Evolutionary conservation across 2,329 filamentous ascomycete species (phyloP).

Genomic region (Helminthosporium solani): DNA sequence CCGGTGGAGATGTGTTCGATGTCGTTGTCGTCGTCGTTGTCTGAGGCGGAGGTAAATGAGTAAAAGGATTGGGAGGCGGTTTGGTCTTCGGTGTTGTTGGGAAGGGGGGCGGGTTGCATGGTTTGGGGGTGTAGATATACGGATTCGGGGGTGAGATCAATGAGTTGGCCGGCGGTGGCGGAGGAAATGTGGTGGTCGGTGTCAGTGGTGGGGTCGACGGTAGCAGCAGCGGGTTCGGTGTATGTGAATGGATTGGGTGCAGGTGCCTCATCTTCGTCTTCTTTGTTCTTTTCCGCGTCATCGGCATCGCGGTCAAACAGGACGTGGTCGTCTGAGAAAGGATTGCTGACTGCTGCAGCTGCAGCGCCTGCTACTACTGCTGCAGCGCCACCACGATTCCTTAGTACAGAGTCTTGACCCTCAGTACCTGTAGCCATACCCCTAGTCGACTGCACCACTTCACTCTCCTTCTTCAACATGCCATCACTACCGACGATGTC

Average conservation of each 20-base stretch:
- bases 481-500: constrained; percentile 45
- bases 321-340: constrained; percentile 47
- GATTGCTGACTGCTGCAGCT: constrained; percentile 41
- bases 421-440: constrained; percentile 17
- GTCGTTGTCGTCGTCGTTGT: constrained; percentile 26
- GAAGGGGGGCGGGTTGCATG: constrained; percentile 21
- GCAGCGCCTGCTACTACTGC: constrained; percentile 45
- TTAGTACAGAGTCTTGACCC: constrained; percentile 15
- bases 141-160: constrained; percentile 35
- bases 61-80: constrained; percentile 41
- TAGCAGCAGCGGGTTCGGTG: constrained; percentile 15
- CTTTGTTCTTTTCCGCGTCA: too few relatives aligned
- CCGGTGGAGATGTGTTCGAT: constrained; percentile 37
- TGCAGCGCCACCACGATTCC: constrained; percentile 35
- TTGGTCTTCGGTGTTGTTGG: constrained; percentile 20
- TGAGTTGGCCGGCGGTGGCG: constrained; percentile 21
- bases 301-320: constrained; percentile 43
- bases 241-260: constrained; percentile 30
- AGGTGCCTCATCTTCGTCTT: constrained; percentile 33
- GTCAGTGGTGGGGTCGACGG: constrained; percentile 33
- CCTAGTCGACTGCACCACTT: constrained; percentile 24
- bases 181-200: constrained; percentile 15
- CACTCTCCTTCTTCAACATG: constrained; percentile 32
- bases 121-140: constrained; percentile 16
- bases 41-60: constrained; percentile 32